phyloP scores from a whole-genome alignment of 225 moss, liverwort and hornwort genomes.

The Sphagnum tenellum region DNA sequence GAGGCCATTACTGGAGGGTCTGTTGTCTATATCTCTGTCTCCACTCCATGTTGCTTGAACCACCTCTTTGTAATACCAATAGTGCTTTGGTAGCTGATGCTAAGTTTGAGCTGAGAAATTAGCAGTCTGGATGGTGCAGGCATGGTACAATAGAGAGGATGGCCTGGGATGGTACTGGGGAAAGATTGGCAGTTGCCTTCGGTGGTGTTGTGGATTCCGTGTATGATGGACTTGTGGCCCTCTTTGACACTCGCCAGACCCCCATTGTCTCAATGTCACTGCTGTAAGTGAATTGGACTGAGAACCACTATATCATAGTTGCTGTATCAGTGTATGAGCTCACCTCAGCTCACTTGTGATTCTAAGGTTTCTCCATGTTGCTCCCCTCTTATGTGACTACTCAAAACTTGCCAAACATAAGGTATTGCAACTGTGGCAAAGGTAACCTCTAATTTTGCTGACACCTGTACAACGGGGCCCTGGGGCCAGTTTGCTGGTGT shows the following conservation, averaged over 20 bases:
- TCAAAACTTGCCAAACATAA: too few relatives aligned
- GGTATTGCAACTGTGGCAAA: too few relatives aligned
- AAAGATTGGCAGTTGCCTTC: constrained; percentile 80
- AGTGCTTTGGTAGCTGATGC: too few relatives aligned
- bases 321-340: too few relatives aligned
- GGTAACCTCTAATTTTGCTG: too few relatives aligned
- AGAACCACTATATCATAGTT: neutral
- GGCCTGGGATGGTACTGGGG: constrained; percentile 97
- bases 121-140: constrained; percentile 28
- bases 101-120: neutral
- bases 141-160: constrained; percentile 74
- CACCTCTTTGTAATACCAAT: too few relatives aligned
- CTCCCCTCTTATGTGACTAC: too few relatives aligned
- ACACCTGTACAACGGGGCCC: too few relatives aligned
- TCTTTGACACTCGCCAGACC: constrained; percentile 72
- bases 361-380: too few relatives aligned
- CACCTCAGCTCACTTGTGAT: too few relatives aligned
- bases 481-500: too few relatives aligned
- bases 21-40: constrained; percentile 5
- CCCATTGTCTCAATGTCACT: constrained; percentile 79
- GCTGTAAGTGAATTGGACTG: constrained; percentile 38
- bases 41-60: constrained; percentile 2
- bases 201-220: constrained; percentile 46
- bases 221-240: constrained; percentile 65
- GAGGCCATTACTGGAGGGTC: constrained; percentile 71